Base-by-base conservation (phyloP, 2,329 filamentous ascomycete genomes). In the Fusarium begoniae region DNA sequence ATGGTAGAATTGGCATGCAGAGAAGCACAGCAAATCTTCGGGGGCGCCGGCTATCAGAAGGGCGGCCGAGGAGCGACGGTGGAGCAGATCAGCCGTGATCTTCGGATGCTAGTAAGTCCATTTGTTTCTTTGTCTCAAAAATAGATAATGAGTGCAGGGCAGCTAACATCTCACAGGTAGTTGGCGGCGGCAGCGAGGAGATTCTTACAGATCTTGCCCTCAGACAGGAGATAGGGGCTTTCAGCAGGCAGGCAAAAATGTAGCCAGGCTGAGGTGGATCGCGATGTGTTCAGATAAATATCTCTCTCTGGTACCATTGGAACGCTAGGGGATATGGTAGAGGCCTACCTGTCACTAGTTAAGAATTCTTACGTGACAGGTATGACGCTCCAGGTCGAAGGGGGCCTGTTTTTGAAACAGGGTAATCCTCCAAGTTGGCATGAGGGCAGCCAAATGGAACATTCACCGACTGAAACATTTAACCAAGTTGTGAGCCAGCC, bases 281-380 rank as follows among this genome's bases (percentile, higher is more conserved):
- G 14, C 7, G 32, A 35, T 0, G 3, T 35, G 14, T 7, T 3
- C 1, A 15, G 14, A 1, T 1, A 15, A 15, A 8, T 8, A 35
- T 35, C 3, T 15, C 14, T 15, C 0, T 35, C 14, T 35, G 7
- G 14, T 15, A 35, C 32, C 7, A 8, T 35, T 8, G 32, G 32
- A 35, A 15, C 1, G 32, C 32, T 3, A 35, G 14, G 4, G 32
- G 13, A 15, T 4, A 35, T 35, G 32, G 3, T 2, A 35, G 14
- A 35, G 32, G 32, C 14, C 1, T 35, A 0, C 7, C 7, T 35
- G 14, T 35, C 0, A 35, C 32, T 35, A 6, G 14, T 2, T 3
- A 15, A 0, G 32, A 1, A 35, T 35, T 15, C 14, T 35, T 35
- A 15, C 3, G 32, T 35, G 14, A 8, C 32, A 4, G 32, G 7